These are phyloP conservation scores for Lactarius deliciosus DNA, from an alignment of 768 basidiomycete genomes.

Conservation along the genomic window DNA sequence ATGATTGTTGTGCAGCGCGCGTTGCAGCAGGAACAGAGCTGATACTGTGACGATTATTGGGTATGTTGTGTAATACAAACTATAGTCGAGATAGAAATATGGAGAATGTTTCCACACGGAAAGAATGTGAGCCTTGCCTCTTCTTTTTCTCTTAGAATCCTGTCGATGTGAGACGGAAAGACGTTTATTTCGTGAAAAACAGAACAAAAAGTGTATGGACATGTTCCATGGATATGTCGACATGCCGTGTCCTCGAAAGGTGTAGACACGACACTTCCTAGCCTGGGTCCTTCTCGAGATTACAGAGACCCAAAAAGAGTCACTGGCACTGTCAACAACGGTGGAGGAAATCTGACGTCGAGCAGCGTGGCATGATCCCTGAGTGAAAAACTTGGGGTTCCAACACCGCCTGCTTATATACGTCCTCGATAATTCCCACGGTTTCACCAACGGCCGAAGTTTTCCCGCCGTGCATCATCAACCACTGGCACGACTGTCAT, in stretches of 20 bases:
- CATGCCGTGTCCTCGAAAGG: constrained; percentile 56
- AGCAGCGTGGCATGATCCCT: constrained; percentile 65
- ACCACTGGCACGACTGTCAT: background rate
- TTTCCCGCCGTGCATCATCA: background rate
- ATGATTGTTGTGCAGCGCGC: constrained; percentile 57
- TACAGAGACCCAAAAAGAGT: constrained; percentile 50
- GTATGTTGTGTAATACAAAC: background rate
- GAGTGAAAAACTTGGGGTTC: constrained; percentile 31
- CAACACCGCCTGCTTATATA: constrained; percentile 32
- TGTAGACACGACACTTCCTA: constrained; percentile 67
- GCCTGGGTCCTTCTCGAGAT: constrained; percentile 57
- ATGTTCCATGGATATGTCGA: constrained; percentile 61
- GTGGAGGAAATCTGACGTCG: constrained; percentile 49
- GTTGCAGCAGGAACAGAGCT: constrained; percentile 25
- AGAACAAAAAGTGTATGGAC: background rate
- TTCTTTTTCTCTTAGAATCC: background rate
- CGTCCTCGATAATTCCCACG: constrained; percentile 41
- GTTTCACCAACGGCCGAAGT: constrained; percentile 16
- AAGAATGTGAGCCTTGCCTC: too few species aligned
- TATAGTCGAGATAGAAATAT: background rate
- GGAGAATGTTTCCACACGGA: background rate
- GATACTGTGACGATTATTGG: background rate
- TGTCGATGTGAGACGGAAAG: background rate
- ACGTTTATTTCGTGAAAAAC: background rate
- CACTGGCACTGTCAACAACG: constrained; percentile 67